phyloP scores from a whole-genome alignment of 768 basidiomycete species.

The Epithele typhae region DNA sequence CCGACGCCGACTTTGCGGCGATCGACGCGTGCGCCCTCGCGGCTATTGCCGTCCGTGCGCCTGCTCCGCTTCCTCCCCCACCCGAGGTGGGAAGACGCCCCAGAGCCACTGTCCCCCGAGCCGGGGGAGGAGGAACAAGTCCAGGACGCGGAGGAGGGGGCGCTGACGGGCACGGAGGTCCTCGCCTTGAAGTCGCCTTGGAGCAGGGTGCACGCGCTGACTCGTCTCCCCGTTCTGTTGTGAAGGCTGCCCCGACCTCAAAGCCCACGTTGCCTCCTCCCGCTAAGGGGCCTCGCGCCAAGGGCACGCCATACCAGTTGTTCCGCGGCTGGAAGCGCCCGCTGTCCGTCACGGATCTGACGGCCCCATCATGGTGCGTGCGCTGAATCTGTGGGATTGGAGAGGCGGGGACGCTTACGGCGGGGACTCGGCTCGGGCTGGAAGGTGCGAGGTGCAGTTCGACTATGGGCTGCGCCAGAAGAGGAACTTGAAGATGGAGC shows the following conservation, averaged over 20 bases:
- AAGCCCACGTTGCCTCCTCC: neutral
- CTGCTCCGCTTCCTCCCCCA: neutral
- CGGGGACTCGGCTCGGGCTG: neutral
- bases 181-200: slow-evolving; percentile 20
- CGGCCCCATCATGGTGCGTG: slow-evolving; percentile 55
- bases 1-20: slow-evolving; percentile 48
- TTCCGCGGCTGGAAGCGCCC: slow-evolving; percentile 41
- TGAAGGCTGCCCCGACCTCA: slow-evolving; percentile 10
- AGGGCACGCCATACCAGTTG: slow-evolving; percentile 32
- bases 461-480: slow-evolving; percentile 69
- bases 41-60: slow-evolving; percentile 1
- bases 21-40: slow-evolving; percentile 39
- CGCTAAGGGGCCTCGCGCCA: neutral
- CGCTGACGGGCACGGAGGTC: slow-evolving; percentile 13
- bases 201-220: slow-evolving; percentile 15
- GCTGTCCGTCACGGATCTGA: slow-evolving; percentile 62
- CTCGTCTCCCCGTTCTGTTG: slow-evolving; percentile 2
- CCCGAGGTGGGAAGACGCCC: neutral
- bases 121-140: neutral
- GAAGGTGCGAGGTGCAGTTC: slow-evolving; percentile 77
- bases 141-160: neutral
- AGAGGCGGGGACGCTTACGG: neutral
- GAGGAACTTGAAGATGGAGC: slow-evolving; percentile 42
- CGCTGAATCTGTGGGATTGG: too few relatives aligned
- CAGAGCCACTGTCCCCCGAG: neutral